phyloP scores from a whole-genome alignment of 1,139 yeast genomes.

The Pichia sp. region DNA sequence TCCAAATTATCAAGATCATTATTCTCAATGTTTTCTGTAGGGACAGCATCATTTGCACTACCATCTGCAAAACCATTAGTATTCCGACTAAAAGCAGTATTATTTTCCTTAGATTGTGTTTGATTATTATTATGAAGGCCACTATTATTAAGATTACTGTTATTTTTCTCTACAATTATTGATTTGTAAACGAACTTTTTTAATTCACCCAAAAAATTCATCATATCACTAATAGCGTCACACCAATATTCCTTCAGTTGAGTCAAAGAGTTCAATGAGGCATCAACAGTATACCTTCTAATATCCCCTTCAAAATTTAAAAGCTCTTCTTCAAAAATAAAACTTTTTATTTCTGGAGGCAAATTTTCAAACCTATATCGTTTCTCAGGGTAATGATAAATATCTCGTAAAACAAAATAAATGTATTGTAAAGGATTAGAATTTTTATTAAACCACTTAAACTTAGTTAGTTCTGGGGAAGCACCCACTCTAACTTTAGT shows the following conservation, averaged over 20 bases:
- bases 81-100: background rate
- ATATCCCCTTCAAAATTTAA: slow-evolving; percentile 13
- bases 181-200: slow-evolving; percentile 11
- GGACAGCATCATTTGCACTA: too few species aligned
- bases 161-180: background rate
- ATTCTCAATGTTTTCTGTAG: background rate
- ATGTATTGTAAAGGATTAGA: slow-evolving; percentile 17
- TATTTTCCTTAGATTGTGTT: too few species aligned
- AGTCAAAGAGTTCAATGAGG: slow-evolving; percentile 2
- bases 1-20: background rate
- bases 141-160: background rate
- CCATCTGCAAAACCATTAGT: too few species aligned
- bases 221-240: slow-evolving; percentile 11
- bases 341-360: slow-evolving; percentile 13
- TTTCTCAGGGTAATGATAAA: slow-evolving; percentile 15
- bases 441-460: slow-evolving; percentile 17
- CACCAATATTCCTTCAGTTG: slow-evolving; percentile 9
- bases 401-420: slow-evolving; percentile 16
- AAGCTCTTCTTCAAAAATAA: slow-evolving; percentile 12
- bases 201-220: slow-evolving; percentile 13
- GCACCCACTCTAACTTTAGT: slow-evolving; percentile 9
- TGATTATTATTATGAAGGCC: too few species aligned
- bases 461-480: slow-evolving; percentile 11
- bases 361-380: slow-evolving; percentile 8
- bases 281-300: slow-evolving; percentile 13